A percentile compares a stretch with the other conserved stretches of the same genome.
Evolutionary conservation across 2,329 filamentous ascomycete genomes (phyloP).

Genomic region (Penicillium sp.): DNA sequence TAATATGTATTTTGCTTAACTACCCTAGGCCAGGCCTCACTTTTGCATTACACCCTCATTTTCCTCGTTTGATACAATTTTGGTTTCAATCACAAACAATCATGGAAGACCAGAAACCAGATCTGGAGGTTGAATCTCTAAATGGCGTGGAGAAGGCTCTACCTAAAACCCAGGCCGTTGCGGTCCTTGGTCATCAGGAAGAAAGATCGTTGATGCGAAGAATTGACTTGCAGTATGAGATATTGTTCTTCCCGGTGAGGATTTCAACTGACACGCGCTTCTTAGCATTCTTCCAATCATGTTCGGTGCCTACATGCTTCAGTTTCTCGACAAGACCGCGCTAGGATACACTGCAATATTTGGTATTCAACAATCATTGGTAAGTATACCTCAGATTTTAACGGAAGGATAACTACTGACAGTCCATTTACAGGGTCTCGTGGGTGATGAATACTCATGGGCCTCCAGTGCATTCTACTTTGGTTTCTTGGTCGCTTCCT

Average conservation of each 20-base stretch:
- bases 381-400: background rate
- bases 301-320: conserved; percentile 14
- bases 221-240: background rate
- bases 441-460: conserved; percentile 55
- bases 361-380: background rate
- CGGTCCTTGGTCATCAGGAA: background rate
- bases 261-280: background rate
- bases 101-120: background rate
- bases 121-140: background rate
- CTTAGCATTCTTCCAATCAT: conserved; percentile 8
- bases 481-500: conserved; percentile 49
- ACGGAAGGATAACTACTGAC: background rate
- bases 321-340: conserved; percentile 16
- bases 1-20: background rate
- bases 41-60: background rate
- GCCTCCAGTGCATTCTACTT: conserved; percentile 54
- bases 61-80: background rate
- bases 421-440: conserved; percentile 38
- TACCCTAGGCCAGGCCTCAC: background rate
- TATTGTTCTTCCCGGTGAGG: background rate
- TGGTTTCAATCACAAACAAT: background rate
- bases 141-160: background rate
- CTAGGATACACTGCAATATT: background rate
- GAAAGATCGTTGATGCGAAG: background rate
- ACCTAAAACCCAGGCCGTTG: background rate